phyloP scores from a whole-genome alignment of 108 stramenopile genomes.

The Stephanodiscus triporus region DNA sequence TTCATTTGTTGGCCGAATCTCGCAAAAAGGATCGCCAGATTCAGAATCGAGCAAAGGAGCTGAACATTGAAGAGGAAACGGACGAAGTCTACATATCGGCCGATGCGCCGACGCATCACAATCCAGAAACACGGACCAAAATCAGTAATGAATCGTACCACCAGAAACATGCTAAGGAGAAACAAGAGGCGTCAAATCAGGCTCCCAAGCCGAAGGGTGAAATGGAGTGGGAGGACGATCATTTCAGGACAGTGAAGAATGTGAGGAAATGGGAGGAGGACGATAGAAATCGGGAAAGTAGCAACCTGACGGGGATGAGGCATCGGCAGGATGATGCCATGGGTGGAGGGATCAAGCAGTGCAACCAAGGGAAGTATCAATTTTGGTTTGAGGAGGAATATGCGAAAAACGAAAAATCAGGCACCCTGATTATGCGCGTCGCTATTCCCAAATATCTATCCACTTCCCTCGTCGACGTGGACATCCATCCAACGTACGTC shows the following conservation, averaged over 20 bases:
- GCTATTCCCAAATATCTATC: slow-evolving; percentile 71
- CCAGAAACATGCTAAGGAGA: slow-evolving; percentile 83
- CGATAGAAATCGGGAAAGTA: slow-evolving; percentile 7
- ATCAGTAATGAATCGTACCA: slow-evolving; percentile 85
- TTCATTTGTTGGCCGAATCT: slow-evolving; percentile 28
- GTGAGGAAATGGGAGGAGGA: slow-evolving; percentile 31
- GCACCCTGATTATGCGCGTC: slow-evolving; percentile 56
- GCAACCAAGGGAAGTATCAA: slow-evolving; percentile 77
- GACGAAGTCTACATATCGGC: slow-evolving; percentile 28
- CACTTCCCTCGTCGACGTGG: slow-evolving; percentile 83
- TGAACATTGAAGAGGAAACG: slow-evolving; percentile 2
- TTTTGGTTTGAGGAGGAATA: slow-evolving; percentile 73
- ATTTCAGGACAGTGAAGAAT: slow-evolving; percentile 32
- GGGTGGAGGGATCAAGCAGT: slow-evolving; percentile 48
- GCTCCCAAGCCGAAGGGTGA: slow-evolving; percentile 46
- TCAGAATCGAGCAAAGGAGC: neutral
- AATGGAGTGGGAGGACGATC: slow-evolving; percentile 57
- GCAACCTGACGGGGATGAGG: neutral
- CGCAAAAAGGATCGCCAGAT: slow-evolving; percentile 14
- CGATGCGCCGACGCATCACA: slow-evolving; percentile 68
- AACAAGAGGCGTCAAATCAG: slow-evolving; percentile 57
- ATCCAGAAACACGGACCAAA: slow-evolving; percentile 70
- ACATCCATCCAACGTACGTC: slow-evolving; percentile 84
- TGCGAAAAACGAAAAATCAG: slow-evolving; percentile 16
- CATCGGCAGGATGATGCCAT: neutral